These are phyloP conservation scores for Diplogelasinospora grovesii DNA, from an alignment of 495 filamentous ascomycete species.

Conservation along the genomic window DNA sequence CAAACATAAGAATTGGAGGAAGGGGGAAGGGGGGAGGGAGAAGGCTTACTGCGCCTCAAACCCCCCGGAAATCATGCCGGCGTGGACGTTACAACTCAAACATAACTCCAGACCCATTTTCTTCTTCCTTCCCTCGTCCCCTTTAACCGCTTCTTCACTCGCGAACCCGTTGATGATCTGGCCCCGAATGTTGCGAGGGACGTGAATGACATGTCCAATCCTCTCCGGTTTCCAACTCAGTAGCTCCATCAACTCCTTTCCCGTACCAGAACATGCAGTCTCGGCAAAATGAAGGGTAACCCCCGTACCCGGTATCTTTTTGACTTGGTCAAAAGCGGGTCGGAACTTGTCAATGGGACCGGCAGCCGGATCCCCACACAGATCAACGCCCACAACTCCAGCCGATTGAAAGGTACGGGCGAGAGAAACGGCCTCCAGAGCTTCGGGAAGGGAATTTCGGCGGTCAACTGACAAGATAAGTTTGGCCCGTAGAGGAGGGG, in stretches of 20 bases:
- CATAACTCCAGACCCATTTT: slow-evolving; percentile 69
- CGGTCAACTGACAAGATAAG: slow-evolving; percentile 77
- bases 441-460: slow-evolving; percentile 48
- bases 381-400: slow-evolving; percentile 70
- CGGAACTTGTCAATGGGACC: slow-evolving; percentile 52
- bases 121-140: background rate
- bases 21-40: no score
- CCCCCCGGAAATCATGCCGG: slow-evolving; percentile 61
- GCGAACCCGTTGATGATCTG: slow-evolving; percentile 45
- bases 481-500: slow-evolving; percentile 20
- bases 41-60: slow-evolving; percentile 53
- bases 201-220: slow-evolving; percentile 74
- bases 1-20: slow-evolving; percentile 11
- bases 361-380: slow-evolving; percentile 69
- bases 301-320: slow-evolving; percentile 40
- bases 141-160: no score
- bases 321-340: slow-evolving; percentile 51
- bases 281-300: slow-evolving; percentile 81
- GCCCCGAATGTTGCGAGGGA: slow-evolving; percentile 48
- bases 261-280: slow-evolving; percentile 42
- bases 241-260: slow-evolving; percentile 53
- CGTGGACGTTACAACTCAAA: slow-evolving; percentile 74
- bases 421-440: slow-evolving; percentile 55
- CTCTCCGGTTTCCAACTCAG: slow-evolving; percentile 62
- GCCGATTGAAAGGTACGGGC: slow-evolving; percentile 46